A percentile compares a stretch with the other conserved stretches of the same genome.
Evolutionary conservation across 805 yeast genomes (phyloP).

Genomic region (Hanseniaspora pseudoguilliermondii): DNA sequence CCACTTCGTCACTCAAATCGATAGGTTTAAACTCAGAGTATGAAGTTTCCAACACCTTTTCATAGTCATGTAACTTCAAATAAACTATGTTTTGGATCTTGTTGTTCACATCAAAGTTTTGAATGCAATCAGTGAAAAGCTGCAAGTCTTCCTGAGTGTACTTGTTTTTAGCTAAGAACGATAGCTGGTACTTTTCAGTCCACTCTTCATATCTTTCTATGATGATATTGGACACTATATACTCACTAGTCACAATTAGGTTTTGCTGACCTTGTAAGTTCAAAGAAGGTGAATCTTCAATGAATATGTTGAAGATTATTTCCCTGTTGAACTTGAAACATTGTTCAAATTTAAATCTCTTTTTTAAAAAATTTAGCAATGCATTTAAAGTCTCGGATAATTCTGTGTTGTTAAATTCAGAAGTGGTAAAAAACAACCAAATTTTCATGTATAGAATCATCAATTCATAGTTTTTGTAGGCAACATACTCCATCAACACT

Average conservation of each 20-base stretch:
- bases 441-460: constrained; percentile 2
- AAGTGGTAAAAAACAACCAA: not conserved
- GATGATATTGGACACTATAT: not conserved
- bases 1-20: not conserved
- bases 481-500: constrained; percentile 4
- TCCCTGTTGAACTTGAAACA: constrained; percentile 3
- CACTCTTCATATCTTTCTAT: constrained; percentile 1
- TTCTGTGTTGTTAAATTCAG: not conserved
- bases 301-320: not conserved
- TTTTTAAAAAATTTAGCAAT: not conserved
- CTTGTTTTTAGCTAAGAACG: not conserved
- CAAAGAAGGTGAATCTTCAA: not conserved
- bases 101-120: not conserved
- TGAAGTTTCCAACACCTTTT: not conserved
- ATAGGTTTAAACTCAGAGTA: not conserved
- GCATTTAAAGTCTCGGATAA: not conserved
- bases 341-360: constrained; percentile 11
- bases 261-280: not conserved
- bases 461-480: constrained; percentile 5
- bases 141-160: not conserved
- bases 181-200: constrained; percentile 4
- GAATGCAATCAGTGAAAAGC: not conserved
- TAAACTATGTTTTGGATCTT: constrained; percentile 6
- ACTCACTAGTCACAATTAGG: constrained; percentile 4
- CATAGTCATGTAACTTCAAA: not conserved